Percentiles rank a stretch among this genome's conserved stretches.
Conservation (phyloP, 2,329 filamentous ascomycete species). For the Alternaria sp. region DNA sequence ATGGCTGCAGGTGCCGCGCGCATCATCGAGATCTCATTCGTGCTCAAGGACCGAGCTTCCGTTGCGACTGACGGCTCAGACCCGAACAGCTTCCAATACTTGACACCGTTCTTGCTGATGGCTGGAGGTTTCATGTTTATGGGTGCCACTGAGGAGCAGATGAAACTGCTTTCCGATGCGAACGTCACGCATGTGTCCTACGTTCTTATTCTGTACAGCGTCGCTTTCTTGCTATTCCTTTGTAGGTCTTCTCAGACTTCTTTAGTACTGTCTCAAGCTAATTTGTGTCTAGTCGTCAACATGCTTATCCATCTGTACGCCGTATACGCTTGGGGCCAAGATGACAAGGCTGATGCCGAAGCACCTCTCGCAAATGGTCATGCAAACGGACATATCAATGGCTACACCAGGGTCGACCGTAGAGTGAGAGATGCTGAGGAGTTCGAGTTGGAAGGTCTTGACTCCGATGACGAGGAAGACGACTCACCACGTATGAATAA, state of each 20-base stretch:
- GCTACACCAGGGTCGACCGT: slow-evolving; percentile 61
- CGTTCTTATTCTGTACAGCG: slow-evolving; percentile 87
- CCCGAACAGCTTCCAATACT: slow-evolving; percentile 76
- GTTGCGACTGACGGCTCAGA: slow-evolving; percentile 73
- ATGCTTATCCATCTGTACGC: slow-evolving; percentile 88
- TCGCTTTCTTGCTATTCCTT: slow-evolving; percentile 90
- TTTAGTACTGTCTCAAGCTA: slow-evolving; percentile 10
- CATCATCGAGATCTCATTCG: slow-evolving; percentile 90
- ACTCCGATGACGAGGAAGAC: slow-evolving; percentile 83
- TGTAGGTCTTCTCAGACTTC: slow-evolving; percentile 59
- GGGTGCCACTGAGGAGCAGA: slow-evolving; percentile 97
- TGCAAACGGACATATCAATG: slow-evolving; percentile 36
- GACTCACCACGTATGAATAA: slow-evolving; percentile 33
- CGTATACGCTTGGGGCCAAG: slow-evolving; percentile 62
- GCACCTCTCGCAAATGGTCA: slow-evolving; percentile 43
- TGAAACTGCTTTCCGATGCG: slow-evolving; percentile 76
- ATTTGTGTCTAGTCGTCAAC: slow-evolving; percentile 68
- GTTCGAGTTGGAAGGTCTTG: slow-evolving; percentile 90
- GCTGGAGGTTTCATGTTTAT: slow-evolving; percentile 97
- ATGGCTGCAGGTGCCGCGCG: slow-evolving; percentile 88
- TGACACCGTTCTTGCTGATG: slow-evolving; percentile 80
- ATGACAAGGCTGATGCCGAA: slow-evolving; percentile 48
- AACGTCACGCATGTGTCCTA: slow-evolving; percentile 90
- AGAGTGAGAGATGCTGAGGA: slow-evolving; percentile 84
- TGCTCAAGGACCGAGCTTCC: slow-evolving; percentile 76